Base-by-base conservation (phyloP, 2,329 filamentous ascomycete genomes). In the Periconia sp. region DNA sequence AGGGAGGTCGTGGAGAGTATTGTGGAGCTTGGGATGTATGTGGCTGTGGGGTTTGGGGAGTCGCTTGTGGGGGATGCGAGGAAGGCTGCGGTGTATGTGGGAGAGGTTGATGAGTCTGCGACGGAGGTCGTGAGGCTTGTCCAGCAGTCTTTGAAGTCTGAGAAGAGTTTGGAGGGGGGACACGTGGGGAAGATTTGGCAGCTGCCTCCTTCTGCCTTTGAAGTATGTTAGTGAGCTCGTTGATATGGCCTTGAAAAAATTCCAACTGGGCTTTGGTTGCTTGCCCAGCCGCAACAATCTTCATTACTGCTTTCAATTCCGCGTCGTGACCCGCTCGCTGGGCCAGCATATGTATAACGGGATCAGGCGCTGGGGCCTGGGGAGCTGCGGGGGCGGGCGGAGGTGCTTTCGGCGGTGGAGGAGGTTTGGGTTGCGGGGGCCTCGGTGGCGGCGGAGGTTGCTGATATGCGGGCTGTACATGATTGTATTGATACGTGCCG, bases 241-340 rank as follows among this genome's bases (percentile, higher is more conserved):
- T 88, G 57, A 94, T 94, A 41, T 94, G 90, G 46, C 81, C 82
- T 68, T 94, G 90, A 62, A 94, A 94, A 57, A 86, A 84, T 45
- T 85, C 85, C 13, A 94, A 76, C 68, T 94, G 89, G 14, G 85
- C 82, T 37, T 85, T 82, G 13, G 83, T 85, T 0, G 90, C 90
- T 60, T 87, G 82, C 1, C 90, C 90, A 27, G 87, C 85, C 0
- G 90, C 90, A 0, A 94, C 90, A 49, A 90, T 85, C 70, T 91
- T 91, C 90, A 94, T 94, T 0, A 94, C 78, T 35, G 88, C 85
- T 53, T 91, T 87, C 10, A 94, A 77, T 51, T 88, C 81, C 0
- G 85, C 82, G 66, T 94, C 88, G 23, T 84, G 85, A 0, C 88
- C 89, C 7, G 90, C 90, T 59, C 85, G 85, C 63, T 90, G 87